These are phyloP conservation scores for Vaccinium macrocarpon DNA, from an alignment of 148 eudicot genomes.

Conservation along the genomic window DNA sequence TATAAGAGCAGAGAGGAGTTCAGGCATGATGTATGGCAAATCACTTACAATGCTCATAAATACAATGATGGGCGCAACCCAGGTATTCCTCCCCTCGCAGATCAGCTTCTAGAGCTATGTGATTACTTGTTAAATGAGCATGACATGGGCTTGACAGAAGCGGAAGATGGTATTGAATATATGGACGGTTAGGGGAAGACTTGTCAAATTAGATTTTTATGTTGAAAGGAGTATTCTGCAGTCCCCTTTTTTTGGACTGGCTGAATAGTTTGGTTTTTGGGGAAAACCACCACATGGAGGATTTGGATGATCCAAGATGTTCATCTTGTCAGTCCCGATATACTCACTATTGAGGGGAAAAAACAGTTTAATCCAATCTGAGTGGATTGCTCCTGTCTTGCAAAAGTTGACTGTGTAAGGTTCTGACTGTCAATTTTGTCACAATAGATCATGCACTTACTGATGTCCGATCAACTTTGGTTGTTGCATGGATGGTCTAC, in stretches of 20 bases:
- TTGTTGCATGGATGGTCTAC: neutral
- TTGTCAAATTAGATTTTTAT: neutral
- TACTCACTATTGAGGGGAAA: neutral
- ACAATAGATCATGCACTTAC: neutral
- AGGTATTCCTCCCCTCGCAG: constrained; percentile 93
- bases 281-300: neutral
- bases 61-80: constrained; percentile 87
- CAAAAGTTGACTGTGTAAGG: neutral
- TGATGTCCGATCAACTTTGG: neutral
- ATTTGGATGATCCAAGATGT: neutral
- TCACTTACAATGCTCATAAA: constrained; percentile 63
- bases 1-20: constrained; percentile 70
- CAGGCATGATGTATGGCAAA: constrained; percentile 90
- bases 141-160: constrained; percentile 51
- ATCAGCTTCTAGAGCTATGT: constrained; percentile 75
- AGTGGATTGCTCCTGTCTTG: neutral
- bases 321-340: neutral
- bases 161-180: constrained; percentile 65
- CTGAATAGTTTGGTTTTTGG: neutral
- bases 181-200: neutral
- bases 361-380: neutral
- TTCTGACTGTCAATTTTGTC: neutral
- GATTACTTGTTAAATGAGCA: constrained; percentile 59
- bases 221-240: neutral
- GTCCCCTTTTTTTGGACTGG: neutral